A percentile compares a stretch with the other conserved stretches of the same genome.
These are phyloP conservation scores for Cercospora zeae-maydis DNA, from an alignment of 2,329 filamentous ascomycete genomes.

Conservation along the genomic window DNA sequence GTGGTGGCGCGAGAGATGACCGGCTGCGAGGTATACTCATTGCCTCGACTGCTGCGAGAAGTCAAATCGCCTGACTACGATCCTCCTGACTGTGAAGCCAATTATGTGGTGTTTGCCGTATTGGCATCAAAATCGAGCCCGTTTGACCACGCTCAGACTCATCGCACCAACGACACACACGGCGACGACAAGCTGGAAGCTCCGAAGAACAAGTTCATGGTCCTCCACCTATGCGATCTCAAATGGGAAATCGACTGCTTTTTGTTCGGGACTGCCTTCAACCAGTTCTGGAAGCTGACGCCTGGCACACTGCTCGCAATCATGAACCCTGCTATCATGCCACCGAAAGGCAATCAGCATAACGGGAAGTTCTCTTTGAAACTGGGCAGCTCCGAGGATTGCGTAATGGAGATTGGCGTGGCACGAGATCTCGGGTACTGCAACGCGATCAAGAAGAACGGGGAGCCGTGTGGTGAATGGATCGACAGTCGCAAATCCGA, in stretches of 20 bases:
- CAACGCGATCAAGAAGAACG: constrained; percentile 79
- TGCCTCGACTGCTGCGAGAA: constrained; percentile 75
- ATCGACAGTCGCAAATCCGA: constrained; percentile 84
- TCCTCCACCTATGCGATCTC: constrained; percentile 79
- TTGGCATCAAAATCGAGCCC: constrained; percentile 86
- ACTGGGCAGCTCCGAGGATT: constrained; percentile 81
- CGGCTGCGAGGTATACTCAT: constrained; percentile 69
- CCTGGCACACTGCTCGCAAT: constrained; percentile 90
- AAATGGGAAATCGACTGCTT: constrained; percentile 89
- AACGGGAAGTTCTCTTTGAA: constrained; percentile 83
- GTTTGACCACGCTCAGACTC: constrained; percentile 54
- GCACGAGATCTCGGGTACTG: constrained; percentile 86
- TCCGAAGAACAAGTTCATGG: constrained; percentile 79
- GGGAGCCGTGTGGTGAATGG: constrained; percentile 76
- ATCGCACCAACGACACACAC: constrained; percentile 47
- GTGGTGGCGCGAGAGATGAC: constrained; percentile 74
- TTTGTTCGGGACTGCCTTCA: constrained; percentile 85
- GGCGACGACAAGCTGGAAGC: constrained; percentile 49
- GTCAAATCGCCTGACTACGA: constrained; percentile 82
- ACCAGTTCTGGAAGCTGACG: constrained; percentile 89
- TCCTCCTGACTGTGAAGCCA: constrained; percentile 75
- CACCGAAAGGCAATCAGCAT: constrained; percentile 70
- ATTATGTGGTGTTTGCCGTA: constrained; percentile 85
- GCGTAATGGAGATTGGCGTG: constrained; percentile 80
- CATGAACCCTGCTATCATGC: constrained; percentile 86